Base-by-base conservation (phyloP, 2,329 filamentous ascomycete species). In the Phialophora macrospora region DNA sequence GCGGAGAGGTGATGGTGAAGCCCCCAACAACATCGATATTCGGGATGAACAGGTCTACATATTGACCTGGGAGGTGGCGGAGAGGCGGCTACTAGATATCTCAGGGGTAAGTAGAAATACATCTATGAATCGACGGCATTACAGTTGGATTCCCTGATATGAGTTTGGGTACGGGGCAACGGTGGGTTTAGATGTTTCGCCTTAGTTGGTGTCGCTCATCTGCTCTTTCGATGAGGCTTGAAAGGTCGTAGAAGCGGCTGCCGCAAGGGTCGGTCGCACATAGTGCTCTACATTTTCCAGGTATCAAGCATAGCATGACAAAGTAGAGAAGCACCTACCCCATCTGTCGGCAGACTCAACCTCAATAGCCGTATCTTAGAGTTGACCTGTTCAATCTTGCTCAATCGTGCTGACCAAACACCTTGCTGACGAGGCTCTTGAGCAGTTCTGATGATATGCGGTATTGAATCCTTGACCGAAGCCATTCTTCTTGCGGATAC, bases 1-100 rank as follows among this genome's bases (percentile, higher is more conserved):
- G 92, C 0, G 89, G 80, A 1, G 91, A 95, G 6, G 92, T 94
- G 69, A 96, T 90, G 49, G 92, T 96, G 81, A 96, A 97, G 64
- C 93, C 93, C 38, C 93, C 93, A 3, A 91, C 88, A 75, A 89
- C 87, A 51, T 83, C 73, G 52, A 91, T 79, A 44, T 80, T 81
- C 1, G 93, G 92, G 60, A 92, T 85, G 75, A 90, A 89, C 6
- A 92, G 88, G 75, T 97, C 93, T 63, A 97, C 84, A 91, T 92
- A 97, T 81, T 96, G 93, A 61, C 93, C 93, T 4, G 93, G 87
- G 5, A 88, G 82, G 78, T 95, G 96, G 83, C 90, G 76, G 51
- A 78, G 74, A 65, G 73, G 67, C 63, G 75, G 73, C 61, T 72
- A 69, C 20, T 64, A 66, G 70, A 71, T 68, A 2, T 51, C 11